These are phyloP conservation scores for Usnea hakonensis DNA, from an alignment of 495 filamentous ascomycete genomes.

Conservation along the genomic window DNA sequence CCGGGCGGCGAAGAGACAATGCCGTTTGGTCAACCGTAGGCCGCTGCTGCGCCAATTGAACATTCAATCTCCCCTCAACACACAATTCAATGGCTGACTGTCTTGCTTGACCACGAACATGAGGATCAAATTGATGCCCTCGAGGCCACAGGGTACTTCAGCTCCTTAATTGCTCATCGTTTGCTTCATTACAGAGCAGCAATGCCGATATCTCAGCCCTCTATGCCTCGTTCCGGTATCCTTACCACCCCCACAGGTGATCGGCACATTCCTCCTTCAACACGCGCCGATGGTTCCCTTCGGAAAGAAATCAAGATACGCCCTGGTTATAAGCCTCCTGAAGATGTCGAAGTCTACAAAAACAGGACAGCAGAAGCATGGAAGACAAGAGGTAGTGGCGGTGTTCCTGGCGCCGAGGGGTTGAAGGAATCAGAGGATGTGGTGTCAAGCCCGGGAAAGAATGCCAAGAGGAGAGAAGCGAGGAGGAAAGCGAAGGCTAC, in stretches of 20 bases:
- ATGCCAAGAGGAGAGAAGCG: slow-evolving; percentile 86
- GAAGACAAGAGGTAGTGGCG: slow-evolving; percentile 68
- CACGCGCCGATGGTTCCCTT: slow-evolving; percentile 77
- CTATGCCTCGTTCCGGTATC: slow-evolving; percentile 56
- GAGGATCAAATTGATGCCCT: not conserved
- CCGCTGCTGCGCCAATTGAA: not conserved
- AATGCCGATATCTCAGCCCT: slow-evolving; percentile 20
- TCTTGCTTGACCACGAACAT: not conserved
- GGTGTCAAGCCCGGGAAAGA: slow-evolving; percentile 59
- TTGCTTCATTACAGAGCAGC: not conserved
- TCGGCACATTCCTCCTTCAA: slow-evolving; percentile 79
- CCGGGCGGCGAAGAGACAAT: not conserved
- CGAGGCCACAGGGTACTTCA: not conserved
- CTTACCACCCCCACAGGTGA: slow-evolving; percentile 63
- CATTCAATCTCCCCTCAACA: not conserved
- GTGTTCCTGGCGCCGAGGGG: slow-evolving; percentile 74
- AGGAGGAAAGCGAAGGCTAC: slow-evolving; percentile 74
- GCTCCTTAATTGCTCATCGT: not conserved
- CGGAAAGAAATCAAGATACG: slow-evolving; percentile 87
- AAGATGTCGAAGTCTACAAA: slow-evolving; percentile 95
- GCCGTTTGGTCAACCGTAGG: not conserved
- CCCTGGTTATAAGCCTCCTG: slow-evolving; percentile 87
- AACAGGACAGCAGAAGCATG: slow-evolving; percentile 82
- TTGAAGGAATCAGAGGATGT: slow-evolving; percentile 42
- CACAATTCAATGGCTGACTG: not conserved